Conservation (phyloP, 805 yeast species). For the Candida jianshihensis region DNA sequence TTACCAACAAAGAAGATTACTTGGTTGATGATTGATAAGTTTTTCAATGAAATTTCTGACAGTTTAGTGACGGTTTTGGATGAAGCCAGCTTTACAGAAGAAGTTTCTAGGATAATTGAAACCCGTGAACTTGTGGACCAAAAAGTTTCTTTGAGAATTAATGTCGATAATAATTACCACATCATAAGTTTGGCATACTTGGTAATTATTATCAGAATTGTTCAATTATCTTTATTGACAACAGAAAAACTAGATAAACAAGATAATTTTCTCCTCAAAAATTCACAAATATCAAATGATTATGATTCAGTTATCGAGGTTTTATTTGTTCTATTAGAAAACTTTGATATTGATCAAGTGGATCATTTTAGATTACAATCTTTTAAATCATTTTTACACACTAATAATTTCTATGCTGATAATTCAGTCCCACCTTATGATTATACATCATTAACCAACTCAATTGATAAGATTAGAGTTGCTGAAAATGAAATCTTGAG, state of each 20-base stretch:
- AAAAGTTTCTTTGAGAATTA: conserved; percentile 23
- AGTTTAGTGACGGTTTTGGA: conserved; percentile 60
- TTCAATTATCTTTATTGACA: conserved; percentile 12
- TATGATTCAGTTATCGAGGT: conserved; percentile 14
- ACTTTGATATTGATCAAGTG: conserved; percentile 3
- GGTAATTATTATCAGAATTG: conserved; percentile 13
- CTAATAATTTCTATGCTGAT: conserved; percentile 9
- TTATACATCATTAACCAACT: no score
- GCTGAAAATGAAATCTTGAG: conserved; percentile 6
- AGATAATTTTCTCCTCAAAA: conserved; percentile 7
- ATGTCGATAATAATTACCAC: conserved; percentile 7
- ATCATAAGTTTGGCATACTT: conserved; percentile 9
- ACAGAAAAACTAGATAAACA: conserved; percentile 11
- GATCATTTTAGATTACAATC: conserved; percentile 9
- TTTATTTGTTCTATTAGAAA: conserved; percentile 6
- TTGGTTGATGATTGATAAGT: conserved; percentile 51
- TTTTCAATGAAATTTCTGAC: conserved; percentile 33
- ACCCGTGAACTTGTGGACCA: conserved; percentile 21
- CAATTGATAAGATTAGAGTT: conserved; percentile 7
- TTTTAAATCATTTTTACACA: conserved; percentile 6
- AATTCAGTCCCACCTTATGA: no score
- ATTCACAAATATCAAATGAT: conserved; percentile 9
- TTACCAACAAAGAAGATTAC: conserved; percentile 49
- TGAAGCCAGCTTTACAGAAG: conserved; percentile 38
- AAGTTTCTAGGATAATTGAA: conserved; percentile 40